These are phyloP conservation scores for Ascoidea tarda DNA, from an alignment of 805 yeast species.

Conservation along the genomic window DNA sequence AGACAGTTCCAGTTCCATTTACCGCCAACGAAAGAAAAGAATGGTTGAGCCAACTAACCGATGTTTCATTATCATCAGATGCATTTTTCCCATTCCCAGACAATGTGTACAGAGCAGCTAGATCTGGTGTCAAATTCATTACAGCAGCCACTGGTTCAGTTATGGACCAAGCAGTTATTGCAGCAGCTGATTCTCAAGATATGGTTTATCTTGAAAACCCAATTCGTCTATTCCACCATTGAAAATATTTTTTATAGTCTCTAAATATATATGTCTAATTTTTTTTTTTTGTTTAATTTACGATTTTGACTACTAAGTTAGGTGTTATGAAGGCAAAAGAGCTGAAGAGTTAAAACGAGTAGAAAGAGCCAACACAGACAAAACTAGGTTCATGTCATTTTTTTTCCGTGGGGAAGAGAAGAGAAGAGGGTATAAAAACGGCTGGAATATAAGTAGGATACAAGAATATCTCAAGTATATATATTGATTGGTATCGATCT, in stretches of 20 bases:
- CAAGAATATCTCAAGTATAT: too few relatives aligned
- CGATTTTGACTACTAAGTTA: too few relatives aligned
- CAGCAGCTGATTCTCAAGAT: constrained; percentile 85
- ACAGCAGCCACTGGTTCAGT: constrained; percentile 98
- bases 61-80: constrained; percentile 90
- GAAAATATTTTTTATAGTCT: constrained; percentile 10
- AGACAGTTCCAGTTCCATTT: constrained; percentile 68
- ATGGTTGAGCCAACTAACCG: constrained; percentile 68
- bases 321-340: too few relatives aligned
- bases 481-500: too few relatives aligned
- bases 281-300: too few relatives aligned
- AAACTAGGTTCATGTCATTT: too few relatives aligned
- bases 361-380: too few relatives aligned
- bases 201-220: constrained; percentile 94
- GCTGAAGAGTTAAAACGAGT: too few relatives aligned
- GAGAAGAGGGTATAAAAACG: too few relatives aligned
- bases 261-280: too few relatives aligned
- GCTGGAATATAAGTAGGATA: too few relatives aligned
- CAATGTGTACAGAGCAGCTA: constrained; percentile 93
- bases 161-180: constrained; percentile 91
- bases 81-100: constrained; percentile 99
- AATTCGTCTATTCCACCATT: constrained; percentile 96
- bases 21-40: constrained; percentile 72
- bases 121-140: constrained; percentile 89
- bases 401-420: too few relatives aligned